These are phyloP conservation scores for Dictyostelium purpureum DNA, from an alignment of 78 protist species.

Conservation along the genomic window DNA sequence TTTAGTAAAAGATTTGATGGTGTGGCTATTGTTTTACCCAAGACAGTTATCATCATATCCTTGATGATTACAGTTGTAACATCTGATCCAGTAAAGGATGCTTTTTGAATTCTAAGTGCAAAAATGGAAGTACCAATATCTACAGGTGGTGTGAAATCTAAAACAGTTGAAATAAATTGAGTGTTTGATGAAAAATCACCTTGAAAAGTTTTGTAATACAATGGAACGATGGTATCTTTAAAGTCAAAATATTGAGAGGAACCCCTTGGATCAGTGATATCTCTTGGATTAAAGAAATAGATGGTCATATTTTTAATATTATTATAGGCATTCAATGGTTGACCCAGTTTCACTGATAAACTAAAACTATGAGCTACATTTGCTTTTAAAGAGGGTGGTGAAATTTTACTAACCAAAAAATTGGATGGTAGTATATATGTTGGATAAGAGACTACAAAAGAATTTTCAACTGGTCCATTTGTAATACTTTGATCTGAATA, in stretches of 20 bases:
- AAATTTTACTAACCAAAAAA: not conserved
- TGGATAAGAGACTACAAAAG: not conserved
- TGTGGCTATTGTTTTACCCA: not conserved
- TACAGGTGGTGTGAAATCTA: slow-evolving; percentile 1
- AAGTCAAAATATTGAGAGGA: not conserved
- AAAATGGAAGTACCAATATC: slow-evolving; percentile 32
- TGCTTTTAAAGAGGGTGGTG: slow-evolving; percentile 31
- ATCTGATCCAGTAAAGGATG: not conserved
- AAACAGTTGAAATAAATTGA: not conserved
- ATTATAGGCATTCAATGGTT: not conserved
- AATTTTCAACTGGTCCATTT: slow-evolving; percentile 8
- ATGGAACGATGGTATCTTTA: not conserved
- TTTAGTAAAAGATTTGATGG: not conserved
- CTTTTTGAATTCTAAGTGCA: not conserved
- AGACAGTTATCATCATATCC: slow-evolving; percentile 29
- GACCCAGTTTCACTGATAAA: slow-evolving; percentile 18
- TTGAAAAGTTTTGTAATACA: not conserved
- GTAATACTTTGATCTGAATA: slow-evolving; percentile 3
- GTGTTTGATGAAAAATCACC: slow-evolving; percentile 23
- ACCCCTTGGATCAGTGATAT: slow-evolving; percentile 28
- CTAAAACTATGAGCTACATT: slow-evolving; percentile 14
- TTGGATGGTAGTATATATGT: not conserved
- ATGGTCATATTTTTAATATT: slow-evolving; percentile 1
- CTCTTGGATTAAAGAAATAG: slow-evolving; percentile 7
- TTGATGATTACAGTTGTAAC: not conserved